Percentiles rank a stretch among this genome's conserved stretches.
These are phyloP conservation scores for Scleroderma bovista DNA, from an alignment of 768 basidiomycete genomes.

Conservation along the genomic window DNA sequence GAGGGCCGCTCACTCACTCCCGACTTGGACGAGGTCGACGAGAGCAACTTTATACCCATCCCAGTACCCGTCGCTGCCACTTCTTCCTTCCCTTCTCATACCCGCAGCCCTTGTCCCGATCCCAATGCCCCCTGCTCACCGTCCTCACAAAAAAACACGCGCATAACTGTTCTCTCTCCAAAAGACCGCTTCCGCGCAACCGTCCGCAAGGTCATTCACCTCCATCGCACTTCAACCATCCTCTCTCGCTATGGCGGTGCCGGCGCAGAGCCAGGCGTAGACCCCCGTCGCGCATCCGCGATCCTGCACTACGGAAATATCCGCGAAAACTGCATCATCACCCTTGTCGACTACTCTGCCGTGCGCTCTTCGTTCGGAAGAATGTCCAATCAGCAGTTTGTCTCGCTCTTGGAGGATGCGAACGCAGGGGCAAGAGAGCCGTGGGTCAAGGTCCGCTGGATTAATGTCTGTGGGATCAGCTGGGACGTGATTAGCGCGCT, in stretches of 20 bases:
- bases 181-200: slow-evolving; percentile 48
- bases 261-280: slow-evolving; percentile 69
- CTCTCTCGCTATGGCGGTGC: slow-evolving; percentile 30
- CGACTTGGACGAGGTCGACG: slow-evolving; percentile 48
- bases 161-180: slow-evolving; percentile 25
- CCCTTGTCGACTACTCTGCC: slow-evolving; percentile 61
- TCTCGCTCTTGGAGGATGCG: slow-evolving; percentile 45
- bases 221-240: slow-evolving; percentile 48
- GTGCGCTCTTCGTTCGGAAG: slow-evolving; percentile 46
- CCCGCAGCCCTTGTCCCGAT: neutral
- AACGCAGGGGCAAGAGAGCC: slow-evolving; percentile 43
- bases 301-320: slow-evolving; percentile 53
- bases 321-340: slow-evolving; percentile 56
- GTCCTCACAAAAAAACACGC: too few species aligned
- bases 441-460: slow-evolving; percentile 72
- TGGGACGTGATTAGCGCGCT: slow-evolving; percentile 73
- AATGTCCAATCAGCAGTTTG: slow-evolving; percentile 59
- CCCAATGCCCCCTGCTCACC: neutral
- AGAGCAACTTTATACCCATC: slow-evolving; percentile 5
- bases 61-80: slow-evolving; percentile 15
- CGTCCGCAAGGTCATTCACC: slow-evolving; percentile 58
- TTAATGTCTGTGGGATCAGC: slow-evolving; percentile 60
- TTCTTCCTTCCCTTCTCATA: neutral
- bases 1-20: slow-evolving; percentile 63
- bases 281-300: slow-evolving; percentile 57